Base-by-base conservation (phyloP, 306 rosid species). In the Acacia melanoxylon region DNA sequence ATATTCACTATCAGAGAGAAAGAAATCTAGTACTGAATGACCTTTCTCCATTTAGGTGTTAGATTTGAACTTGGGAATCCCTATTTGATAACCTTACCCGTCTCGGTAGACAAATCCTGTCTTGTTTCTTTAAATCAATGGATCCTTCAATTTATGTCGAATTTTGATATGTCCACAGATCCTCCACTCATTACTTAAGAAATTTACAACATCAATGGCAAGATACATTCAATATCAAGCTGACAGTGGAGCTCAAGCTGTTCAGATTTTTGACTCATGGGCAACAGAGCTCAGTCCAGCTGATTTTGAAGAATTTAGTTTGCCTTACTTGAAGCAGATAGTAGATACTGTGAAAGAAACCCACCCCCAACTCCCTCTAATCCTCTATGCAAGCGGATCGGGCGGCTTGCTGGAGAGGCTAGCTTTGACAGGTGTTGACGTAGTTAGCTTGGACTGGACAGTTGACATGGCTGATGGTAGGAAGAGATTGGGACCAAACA, bases 401-500 rank as follows among this genome's bases (percentile, higher is more conserved):
- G 99, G 99, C 15, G 99, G 99, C 59, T 82, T 95, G 83, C 98
- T 95, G 2, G 99, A 95, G 85, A 90, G 99, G 86, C 84, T 95
- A 72, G 92, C 93, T 61, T 78, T 90, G 86, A 95, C 98, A 0
- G 98, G 99, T 31, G 97, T 92, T 3, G 96, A 95, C 58, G 98
- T 93, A 15, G 92, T 95, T 79, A 95, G 99, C 89, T 87, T 95
- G 94, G 99, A 95, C 71, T 95, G 99, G 99, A 95, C 98, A 0
- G 98, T 95, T 24, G 99, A 95, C 70, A 95, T 95, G 97, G 98
- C 97, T 0, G 99, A 95, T 51, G 99, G 99, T 35, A 90, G 98
- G 86, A 87, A 76, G 80, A 80, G 99, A 83, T 75, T 95, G 42
- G 99, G 98, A 79, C 79, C 93, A 46, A 78, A 93, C 76, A 78